Percentiles rank a stretch among this genome's conserved stretches.
These are phyloP conservation scores for Colletotrichum echinochloae DNA, from an alignment of 2,329 filamentous ascomycete genomes.

Conservation along the genomic window DNA sequence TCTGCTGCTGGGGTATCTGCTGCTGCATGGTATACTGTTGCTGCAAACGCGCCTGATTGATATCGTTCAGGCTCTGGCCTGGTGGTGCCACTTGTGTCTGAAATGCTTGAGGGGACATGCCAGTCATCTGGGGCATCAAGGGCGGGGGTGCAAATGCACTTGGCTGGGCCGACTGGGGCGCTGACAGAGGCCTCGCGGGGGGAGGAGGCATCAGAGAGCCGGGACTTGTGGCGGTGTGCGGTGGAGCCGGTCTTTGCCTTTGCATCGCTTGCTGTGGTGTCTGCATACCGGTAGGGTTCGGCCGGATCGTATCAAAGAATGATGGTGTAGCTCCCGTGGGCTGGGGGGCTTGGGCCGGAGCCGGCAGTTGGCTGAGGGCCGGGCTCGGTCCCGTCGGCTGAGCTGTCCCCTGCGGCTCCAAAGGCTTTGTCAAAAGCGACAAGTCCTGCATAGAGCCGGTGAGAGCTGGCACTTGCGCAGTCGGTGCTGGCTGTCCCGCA, in stretches of 20 bases:
- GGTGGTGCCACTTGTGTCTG: constrained; percentile 75
- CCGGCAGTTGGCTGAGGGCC: constrained; percentile 48
- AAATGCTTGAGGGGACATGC: constrained; percentile 57
- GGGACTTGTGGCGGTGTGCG: constrained; percentile 63
- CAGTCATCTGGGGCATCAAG: constrained; percentile 87
- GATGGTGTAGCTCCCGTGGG: constrained; percentile 67
- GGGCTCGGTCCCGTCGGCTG: constrained; percentile 44
- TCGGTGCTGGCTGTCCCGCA: constrained; percentile 48
- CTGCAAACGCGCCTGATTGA: constrained; percentile 75
- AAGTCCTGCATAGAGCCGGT: constrained; percentile 76
- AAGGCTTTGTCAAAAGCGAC: constrained; percentile 64
- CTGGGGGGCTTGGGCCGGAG: constrained; percentile 55
- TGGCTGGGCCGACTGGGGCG: constrained; percentile 83
- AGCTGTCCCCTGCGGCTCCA: constrained; percentile 59
- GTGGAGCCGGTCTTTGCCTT: constrained; percentile 60
- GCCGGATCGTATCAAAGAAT: constrained; percentile 63
- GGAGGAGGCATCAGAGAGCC: constrained; percentile 79
- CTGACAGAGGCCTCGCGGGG: constrained; percentile 84
- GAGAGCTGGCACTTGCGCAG: constrained; percentile 60
- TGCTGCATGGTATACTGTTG: constrained; percentile 67
- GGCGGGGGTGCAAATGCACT: constrained; percentile 80
- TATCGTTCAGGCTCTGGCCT: constrained; percentile 81
- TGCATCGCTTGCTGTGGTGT: constrained; percentile 43
- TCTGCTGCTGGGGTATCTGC: constrained; percentile 53
- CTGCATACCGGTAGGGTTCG: constrained; percentile 33